Conservation (phyloP, 169 alveolate genomes). For the Sarcocystis neurona region DNA sequence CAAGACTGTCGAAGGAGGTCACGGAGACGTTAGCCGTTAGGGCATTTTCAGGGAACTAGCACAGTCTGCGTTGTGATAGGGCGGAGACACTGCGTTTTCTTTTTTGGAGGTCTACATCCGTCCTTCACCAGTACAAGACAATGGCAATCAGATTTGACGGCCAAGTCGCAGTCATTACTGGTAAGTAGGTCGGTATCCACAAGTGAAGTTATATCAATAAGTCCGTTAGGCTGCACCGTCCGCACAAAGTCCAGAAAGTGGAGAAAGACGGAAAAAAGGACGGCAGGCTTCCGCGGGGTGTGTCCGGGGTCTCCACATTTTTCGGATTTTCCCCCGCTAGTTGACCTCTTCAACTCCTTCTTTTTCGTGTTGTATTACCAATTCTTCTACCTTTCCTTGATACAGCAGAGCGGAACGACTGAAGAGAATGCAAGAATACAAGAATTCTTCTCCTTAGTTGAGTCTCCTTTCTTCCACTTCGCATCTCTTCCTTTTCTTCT, state of each 20-base stretch:
- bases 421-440: no score
- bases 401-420: no score
- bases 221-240: background rate
- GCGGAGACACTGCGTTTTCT: no score
- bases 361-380: background rate
- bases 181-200: background rate
- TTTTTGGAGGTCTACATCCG: no score
- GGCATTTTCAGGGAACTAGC: no score
- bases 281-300: background rate
- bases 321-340: background rate
- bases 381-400: no score
- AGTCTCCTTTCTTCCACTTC: no score
- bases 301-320: background rate
- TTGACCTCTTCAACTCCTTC: background rate
- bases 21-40: no score
- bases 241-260: background rate
- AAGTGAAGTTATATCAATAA: background rate
- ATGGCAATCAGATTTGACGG: constrained; percentile 73
- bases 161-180: constrained; percentile 73
- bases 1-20: no score
- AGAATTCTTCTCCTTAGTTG: no score
- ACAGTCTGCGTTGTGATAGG: no score
- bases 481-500: no score
- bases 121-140: background rate
- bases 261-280: background rate